Base-by-base conservation (phyloP, 1,139 yeast species). In the Candida sp. region DNA sequence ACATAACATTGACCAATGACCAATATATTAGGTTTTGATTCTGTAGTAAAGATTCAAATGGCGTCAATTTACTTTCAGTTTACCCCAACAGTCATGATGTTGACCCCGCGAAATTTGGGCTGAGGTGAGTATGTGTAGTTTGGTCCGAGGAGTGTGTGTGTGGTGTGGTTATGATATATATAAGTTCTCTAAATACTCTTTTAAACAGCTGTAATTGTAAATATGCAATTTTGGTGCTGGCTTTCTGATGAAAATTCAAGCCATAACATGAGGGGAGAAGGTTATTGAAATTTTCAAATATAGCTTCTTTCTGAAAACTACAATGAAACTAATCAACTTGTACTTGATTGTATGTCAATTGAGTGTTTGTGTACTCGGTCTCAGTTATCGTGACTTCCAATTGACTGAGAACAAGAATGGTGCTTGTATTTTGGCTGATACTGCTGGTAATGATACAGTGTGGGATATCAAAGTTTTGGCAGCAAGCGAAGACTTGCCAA, bases 381-480 rank as follows among this genome's bases (percentile, higher is more conserved):
- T 46, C 11, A 46, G 48, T 3, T 40, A 50, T 35, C 36, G 54
- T 27, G 22, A 42, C 11, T 38, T 51, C 12, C 41, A 35, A 22
- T 43, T 51, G 39, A 40, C 41, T 21, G 48, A 44, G 23, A 45
- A 40, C 23, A 42, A 41, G 33, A 51, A 49, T 44, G 53, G 43
- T 4, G 53, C 50, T 15, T 51, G 54, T 43, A 38, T 51, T 7
- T 42, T 45, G 19, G 43, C 45, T 29, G 39, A 37, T n/a, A 37
- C 39, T 9, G 34, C 22, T 29, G 19, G 19, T 11, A 46, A 47
- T 34, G 34, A 43, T 3, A 47, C 52, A 3, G 35, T 36, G 1
- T 33, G 21, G 4, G 35, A 39, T 11, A 44, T 50, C 21, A 33
- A 43, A 21, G 36, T 49, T 4, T 36, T 36, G 12, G 29, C 36